Base-by-base conservation (phyloP, 2,329 filamentous ascomycete species). In the Aspergillus brunneoviolaceus region DNA sequence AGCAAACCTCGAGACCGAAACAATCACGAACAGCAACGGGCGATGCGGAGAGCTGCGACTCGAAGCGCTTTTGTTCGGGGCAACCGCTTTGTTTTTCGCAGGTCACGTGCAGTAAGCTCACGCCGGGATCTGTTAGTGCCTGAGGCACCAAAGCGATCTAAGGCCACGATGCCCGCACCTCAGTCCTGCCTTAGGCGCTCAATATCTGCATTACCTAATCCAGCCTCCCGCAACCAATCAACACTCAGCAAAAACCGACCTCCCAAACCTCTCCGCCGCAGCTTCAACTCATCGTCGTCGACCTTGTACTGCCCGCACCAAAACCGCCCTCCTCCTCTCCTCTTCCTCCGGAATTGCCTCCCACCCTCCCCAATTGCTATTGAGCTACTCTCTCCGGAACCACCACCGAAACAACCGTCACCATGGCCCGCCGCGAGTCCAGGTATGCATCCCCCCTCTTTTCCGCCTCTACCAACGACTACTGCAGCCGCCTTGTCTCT, bases 211-310 rank as follows among this genome's bases (percentile, higher is more conserved):
- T 62, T 60, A 70, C 63, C 53, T 71, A 68, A 70, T 39, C 64
- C 39, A 0, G 27, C 11, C 12, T 0, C 9, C 16, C 19, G n/a
- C 58, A 61, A 53, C 75, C 74, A 77, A 77, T 77, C 72, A 76
- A 55, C 63, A 47, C 29, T 49, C 19, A 45, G 68, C 66, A 73
- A 72, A 70, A 71, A 67, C 72, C 67, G 70, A 72, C 68, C 64
- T 69, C 67, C 70, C 53, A 55, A 55, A 55, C 53, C 48, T 45
- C 39, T 45, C 39, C 39, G 39, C 39, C 53, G 42, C 53, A 33
- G 52, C 48, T 57, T 57, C 70, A 71, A 65, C 62, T 67, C 66
- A 69, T 69, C 67, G 62, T 67, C 68, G 62, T 67, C 68, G 64
- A 67, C 62, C 65, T 66, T 67, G 65, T 64, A 67, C 66, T 64